Conservation (phyloP, 345 rosid species). For the Eucalyptus victrix region DNA sequence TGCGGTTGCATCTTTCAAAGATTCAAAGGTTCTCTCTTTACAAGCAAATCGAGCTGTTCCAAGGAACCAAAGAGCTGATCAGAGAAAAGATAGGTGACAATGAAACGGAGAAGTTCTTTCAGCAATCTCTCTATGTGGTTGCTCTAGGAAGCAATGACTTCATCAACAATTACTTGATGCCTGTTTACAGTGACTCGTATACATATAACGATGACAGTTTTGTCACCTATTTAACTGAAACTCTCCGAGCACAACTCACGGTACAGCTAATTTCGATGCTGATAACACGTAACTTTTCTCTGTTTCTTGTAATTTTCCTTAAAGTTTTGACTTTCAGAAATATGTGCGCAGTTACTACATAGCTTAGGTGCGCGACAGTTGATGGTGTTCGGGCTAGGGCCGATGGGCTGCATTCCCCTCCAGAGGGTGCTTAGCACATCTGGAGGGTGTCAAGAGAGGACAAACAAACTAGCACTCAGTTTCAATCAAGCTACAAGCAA, state of each 20-base stretch:
- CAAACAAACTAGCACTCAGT: constrained; percentile 57
- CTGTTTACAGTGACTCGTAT: constrained; percentile 76
- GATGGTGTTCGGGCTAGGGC: constrained; percentile 83
- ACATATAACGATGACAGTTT: constrained; percentile 63
- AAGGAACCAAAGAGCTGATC: constrained; percentile 46
- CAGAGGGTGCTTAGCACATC: constrained; percentile 62
- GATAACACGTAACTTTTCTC: neutral
- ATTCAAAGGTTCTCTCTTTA: constrained; percentile 62
- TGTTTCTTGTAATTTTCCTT: neutral
- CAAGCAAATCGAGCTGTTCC: constrained; percentile 74
- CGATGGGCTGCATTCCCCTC: constrained; percentile 96
- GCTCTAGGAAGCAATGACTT: constrained; percentile 99
- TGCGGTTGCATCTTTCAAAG: constrained; percentile 14
- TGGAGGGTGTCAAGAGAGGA: constrained; percentile 55
- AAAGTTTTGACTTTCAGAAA: neutral
- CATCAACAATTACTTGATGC: constrained; percentile 95
- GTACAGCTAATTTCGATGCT: constrained; percentile 4
- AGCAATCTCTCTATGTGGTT: constrained; percentile 54
- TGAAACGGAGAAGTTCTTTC: constrained; percentile 53
- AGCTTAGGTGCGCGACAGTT: constrained; percentile 57
- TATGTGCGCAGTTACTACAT: constrained; percentile 31
- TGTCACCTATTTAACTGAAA: constrained; percentile 54
- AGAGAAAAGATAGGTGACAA: constrained; percentile 34
- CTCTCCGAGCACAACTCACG: constrained; percentile 53
- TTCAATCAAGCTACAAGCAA: constrained; percentile 54